Base-by-base conservation (phyloP, 257 asterid genomes). In the Capsicum rhomboideum region DNA sequence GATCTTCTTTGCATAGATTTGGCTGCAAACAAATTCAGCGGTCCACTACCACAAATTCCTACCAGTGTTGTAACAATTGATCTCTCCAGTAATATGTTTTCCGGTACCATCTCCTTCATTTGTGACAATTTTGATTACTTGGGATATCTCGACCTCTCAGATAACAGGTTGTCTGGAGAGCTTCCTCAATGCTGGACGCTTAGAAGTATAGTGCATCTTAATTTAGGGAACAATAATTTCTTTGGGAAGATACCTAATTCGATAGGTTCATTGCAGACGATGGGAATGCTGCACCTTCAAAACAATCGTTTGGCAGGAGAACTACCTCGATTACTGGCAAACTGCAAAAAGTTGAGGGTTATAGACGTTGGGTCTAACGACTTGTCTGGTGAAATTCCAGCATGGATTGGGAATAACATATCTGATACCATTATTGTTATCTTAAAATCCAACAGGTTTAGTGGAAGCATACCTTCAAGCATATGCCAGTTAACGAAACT, bases 221-320 rank as follows among this genome's bases (percentile, higher is more conserved):
- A 87, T 66, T 61, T 89, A 82, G 87, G 85, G 42, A 87, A 77
- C 71, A 89, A 89, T 64, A 80, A 82, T 31, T 83, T 89, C 52
- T 56, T 85, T 0, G 89, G 89, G 23, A 46, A 53, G 8, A 55
- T 89, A 44, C 86, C 88, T 54, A 12, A 20, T 23, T 31, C 72
- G 4, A 40, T 52, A 4, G 82, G 69, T 9, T 31, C 26, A 6
- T 11, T 8, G 6, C 10, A 63, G 46, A 18, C 2, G 28, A 26
- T 89, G 42, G 44, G 11, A 10, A 78, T 78, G 6, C 23, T 89
- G 63, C 83, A 85, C 4, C 63, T 89, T 37, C 77, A 83, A 21
- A 84, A 85, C 82, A 89, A 89, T 52, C 85, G 79, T 66, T 84
- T 89, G 8, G 17, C 34, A 0, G 90, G 91, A 29, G 85, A 79